phyloP scores from a whole-genome alignment of 352 stramenopile genomes.

The Globisporangium emineosum region DNA sequence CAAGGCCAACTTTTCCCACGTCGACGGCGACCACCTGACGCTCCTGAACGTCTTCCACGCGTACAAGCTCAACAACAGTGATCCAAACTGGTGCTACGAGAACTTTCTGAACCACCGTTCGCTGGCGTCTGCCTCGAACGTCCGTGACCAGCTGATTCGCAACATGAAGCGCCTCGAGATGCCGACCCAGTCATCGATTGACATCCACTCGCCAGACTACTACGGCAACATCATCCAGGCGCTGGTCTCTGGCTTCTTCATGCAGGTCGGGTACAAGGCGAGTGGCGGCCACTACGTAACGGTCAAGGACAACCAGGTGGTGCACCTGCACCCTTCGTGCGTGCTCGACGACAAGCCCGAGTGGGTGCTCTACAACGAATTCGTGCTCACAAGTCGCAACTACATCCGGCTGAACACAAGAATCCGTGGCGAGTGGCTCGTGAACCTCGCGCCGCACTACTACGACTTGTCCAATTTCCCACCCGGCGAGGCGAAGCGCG shows the following conservation, averaged over 20 bases:
- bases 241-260: constrained; percentile 97
- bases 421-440: constrained; percentile 91
- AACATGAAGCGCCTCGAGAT: constrained; percentile 95
- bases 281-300: constrained; percentile 95
- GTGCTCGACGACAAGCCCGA: constrained; percentile 95
- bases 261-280: constrained; percentile 92
- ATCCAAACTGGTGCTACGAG: constrained; percentile 96
- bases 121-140: constrained; percentile 92
- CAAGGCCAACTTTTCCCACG: constrained; percentile 94
- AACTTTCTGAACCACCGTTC: constrained; percentile 98
- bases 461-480: constrained; percentile 98
- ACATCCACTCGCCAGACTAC: constrained; percentile 85
- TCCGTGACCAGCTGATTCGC: constrained; percentile 95
- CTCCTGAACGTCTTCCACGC: constrained; percentile 98
- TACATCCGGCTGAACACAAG: constrained; percentile 98
- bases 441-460: constrained; percentile 95
- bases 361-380: constrained; percentile 99
- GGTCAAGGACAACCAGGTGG: constrained; percentile 99
- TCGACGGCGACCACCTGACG: constrained; percentile 97
- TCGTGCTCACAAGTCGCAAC: constrained; percentile 98
- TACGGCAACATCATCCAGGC: constrained; percentile 93
- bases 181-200: constrained; percentile 65
- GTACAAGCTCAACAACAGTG: constrained; percentile 92
- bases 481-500: constrained; percentile 93
- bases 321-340: constrained; percentile 96